Base-by-base conservation (phyloP, 2,329 filamentous ascomycete genomes). In the Tolypocladium amazonense region DNA sequence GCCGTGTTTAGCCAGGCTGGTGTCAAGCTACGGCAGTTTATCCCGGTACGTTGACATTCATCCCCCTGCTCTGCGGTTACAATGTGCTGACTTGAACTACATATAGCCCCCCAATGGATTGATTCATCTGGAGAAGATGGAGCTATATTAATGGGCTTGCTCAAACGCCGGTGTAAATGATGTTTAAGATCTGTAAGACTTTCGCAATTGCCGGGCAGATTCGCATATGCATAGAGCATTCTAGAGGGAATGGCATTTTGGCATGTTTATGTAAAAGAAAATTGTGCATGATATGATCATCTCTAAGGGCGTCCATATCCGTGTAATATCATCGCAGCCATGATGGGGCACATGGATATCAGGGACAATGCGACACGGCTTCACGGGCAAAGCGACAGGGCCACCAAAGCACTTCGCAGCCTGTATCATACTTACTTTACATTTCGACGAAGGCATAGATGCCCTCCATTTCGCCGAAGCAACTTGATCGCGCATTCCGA, bases 1-100 rank as follows among this genome's bases (percentile, higher is more conserved):
- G 83, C 84, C 57, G 88, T 99, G 35, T 89, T 99, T 65, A 79
- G 84, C 60, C 85, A 92, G 72, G 92, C 92, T 8, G 93, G 93
- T 1, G 89, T 97, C 23, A 84, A 82, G 62, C 75, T 99, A 68
- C 83, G 94, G 66, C 92, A 97, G 73, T 97, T 96, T 70, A 88
- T 87, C 63, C 90, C 91, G 62, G 89, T 92, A 73, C 77, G 86
- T 82, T 47, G 27, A 35, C n/a, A 15, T 14, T 11, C 23, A 43
- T 30, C 23, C 30, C 27, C 39, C 58, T 1, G 23, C 7, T 33
- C 27, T 20, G n/a, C 47, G 54, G 4, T 18, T 41, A 52, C 39
- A 39, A 41, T 45, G 39, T 64, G 60, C 67, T 72, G 58, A 69
- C 64, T 35, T 43, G 58, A 27, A 35, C 35, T 37, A 14, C 35